phyloP scores from a whole-genome alignment of 768 basidiomycete genomes.

The Sporobolomyces roseus region DNA sequence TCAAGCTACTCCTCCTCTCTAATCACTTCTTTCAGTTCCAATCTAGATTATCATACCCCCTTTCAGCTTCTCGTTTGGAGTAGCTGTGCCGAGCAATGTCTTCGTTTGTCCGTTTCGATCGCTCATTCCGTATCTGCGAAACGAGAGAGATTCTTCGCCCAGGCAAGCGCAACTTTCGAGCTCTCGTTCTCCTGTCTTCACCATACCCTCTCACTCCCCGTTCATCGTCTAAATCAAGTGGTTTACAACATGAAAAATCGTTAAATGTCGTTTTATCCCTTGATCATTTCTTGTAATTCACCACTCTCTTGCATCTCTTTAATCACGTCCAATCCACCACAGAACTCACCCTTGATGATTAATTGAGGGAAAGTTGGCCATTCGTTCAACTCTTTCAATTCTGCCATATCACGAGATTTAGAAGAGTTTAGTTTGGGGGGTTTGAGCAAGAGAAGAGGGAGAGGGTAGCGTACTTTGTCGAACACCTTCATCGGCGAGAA shows the following conservation, averaged over 20 bases:
- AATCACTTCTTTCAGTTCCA: neutral
- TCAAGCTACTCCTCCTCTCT: neutral
- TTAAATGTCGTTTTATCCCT: no score
- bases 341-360: conserved; percentile 81
- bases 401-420: conserved; percentile 22
- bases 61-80: no score
- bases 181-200: no score
- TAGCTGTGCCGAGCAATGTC: no score
- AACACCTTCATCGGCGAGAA: conserved; percentile 73
- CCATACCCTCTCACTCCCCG: no score
- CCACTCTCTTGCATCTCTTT: conserved; percentile 79
- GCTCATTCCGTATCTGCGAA: no score
- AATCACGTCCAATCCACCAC: conserved; percentile 91
- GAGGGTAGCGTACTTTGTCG: conserved; percentile 60
- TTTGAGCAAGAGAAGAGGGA: neutral
- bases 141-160: no score
- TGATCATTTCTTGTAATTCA: conserved; percentile 58
- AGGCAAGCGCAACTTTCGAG: no score
- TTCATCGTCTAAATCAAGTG: no score
- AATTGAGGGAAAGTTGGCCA: conserved; percentile 90
- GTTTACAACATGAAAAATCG: no score
- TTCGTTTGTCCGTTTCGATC: no score
- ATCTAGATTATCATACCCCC: neutral
- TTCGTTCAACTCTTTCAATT: conserved; percentile 69
- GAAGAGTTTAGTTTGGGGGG: neutral